A percentile compares a stretch with the other conserved stretches of the same genome.
Evolutionary conservation across 176 grass and related monocot genomes (phyloP).

Genomic region (sorghum (Sorghum bicolor)): DNA sequence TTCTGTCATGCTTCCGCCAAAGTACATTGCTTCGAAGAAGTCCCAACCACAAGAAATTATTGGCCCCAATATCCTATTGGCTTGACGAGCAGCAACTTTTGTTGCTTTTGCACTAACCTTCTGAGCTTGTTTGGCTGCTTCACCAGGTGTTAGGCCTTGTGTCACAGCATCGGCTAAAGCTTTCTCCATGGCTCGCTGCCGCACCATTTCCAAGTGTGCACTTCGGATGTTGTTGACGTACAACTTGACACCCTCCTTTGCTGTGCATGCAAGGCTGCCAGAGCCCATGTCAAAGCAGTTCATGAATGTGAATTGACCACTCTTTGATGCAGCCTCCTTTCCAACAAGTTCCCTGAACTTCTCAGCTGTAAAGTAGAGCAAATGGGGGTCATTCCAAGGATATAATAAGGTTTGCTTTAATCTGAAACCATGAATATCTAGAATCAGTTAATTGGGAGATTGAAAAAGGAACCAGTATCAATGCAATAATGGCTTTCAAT

Average conservation of each 20-base stretch:
- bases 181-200: constrained; percentile 59
- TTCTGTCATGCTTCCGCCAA: constrained; percentile 80
- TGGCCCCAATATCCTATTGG: constrained; percentile 85
- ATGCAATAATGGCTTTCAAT: neutral
- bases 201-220: constrained; percentile 62
- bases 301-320: constrained; percentile 92
- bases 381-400: neutral
- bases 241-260: constrained; percentile 86
- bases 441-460: neutral
- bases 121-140: constrained; percentile 86
- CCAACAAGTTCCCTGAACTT: constrained; percentile 94
- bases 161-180: constrained; percentile 65
- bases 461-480: neutral
- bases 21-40: constrained; percentile 98
- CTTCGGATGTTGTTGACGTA: constrained; percentile 81
- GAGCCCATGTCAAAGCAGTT: constrained; percentile 97
- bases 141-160: constrained; percentile 45
- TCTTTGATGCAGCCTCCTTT: constrained; percentile 87
- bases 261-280: constrained; percentile 72
- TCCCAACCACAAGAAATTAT: constrained; percentile 95
- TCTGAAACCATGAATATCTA: constrained; percentile 6
- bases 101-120: constrained; percentile 75
- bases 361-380: constrained; percentile 60
- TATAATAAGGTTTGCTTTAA: neutral
- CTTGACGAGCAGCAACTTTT: constrained; percentile 80